phyloP scores from a whole-genome alignment of 2,329 filamentous ascomycete genomes.

The Claviceps fusiformis region DNA sequence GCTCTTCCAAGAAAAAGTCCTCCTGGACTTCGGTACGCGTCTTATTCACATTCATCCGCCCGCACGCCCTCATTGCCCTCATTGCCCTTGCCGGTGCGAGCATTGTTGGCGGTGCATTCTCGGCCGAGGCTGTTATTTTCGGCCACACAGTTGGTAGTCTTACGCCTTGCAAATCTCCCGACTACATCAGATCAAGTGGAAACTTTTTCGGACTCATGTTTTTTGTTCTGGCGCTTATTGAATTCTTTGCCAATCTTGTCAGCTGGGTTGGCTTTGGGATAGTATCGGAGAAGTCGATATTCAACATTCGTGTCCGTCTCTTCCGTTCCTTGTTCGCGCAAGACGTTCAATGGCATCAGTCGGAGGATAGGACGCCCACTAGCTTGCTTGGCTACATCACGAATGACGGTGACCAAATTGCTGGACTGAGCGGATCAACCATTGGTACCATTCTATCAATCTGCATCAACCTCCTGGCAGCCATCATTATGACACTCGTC shows the following conservation, averaged over 20 bases:
- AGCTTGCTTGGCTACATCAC: constrained; percentile 54
- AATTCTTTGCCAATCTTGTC: constrained; percentile 35
- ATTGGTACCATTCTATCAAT: constrained; percentile 58
- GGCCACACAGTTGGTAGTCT: constrained; percentile 26
- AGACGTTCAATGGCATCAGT: constrained; percentile 59
- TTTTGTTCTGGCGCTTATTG: constrained; percentile 33
- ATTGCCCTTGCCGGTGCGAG: not conserved
- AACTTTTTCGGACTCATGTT: constrained; percentile 43
- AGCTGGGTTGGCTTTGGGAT: constrained; percentile 36
- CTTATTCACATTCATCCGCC: constrained; percentile 3
- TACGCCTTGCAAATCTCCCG: constrained; percentile 32
- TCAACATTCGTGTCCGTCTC: constrained; percentile 47
- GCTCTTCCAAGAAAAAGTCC: not conserved
- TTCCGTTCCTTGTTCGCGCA: constrained; percentile 53
- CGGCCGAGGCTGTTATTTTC: constrained; percentile 39
- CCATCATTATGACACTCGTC: constrained; percentile 55
- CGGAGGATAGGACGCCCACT: constrained; percentile 45
- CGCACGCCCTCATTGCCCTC: constrained; percentile 5
- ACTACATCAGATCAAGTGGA: constrained; percentile 22
- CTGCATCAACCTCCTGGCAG: constrained; percentile 51
- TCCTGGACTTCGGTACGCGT: not conserved
- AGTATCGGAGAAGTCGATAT: constrained; percentile 49
- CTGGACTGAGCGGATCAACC: constrained; percentile 56
- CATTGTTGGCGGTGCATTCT: constrained; percentile 43
- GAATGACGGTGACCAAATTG: constrained; percentile 52